Conservation (phyloP, 2,329 filamentous ascomycete genomes). For the Paracamarosporium sp. region DNA sequence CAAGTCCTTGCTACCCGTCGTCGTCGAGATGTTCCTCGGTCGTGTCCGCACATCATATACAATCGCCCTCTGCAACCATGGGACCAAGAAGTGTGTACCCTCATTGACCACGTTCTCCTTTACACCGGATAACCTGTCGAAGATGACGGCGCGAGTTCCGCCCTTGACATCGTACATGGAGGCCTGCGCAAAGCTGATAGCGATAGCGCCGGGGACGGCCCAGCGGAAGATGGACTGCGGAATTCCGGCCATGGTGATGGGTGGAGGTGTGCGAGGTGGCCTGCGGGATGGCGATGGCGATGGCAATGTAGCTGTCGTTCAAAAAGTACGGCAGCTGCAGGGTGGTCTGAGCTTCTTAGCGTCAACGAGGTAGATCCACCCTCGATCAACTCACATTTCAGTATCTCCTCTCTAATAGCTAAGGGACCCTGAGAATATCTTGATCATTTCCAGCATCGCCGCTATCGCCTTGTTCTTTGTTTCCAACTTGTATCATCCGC, state of each 20-base stretch:
- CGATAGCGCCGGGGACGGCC: conserved; percentile 77
- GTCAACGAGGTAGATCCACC: background rate
- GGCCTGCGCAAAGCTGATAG: conserved; percentile 71
- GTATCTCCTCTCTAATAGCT: too few species aligned
- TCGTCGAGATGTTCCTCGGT: conserved; percentile 96
- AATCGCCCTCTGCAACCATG: conserved; percentile 94
- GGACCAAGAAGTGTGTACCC: conserved; percentile 94
- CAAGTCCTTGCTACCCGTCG: conserved; percentile 97
- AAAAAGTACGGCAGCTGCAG: conserved; percentile 9
- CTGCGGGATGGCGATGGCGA: conserved; percentile 9
- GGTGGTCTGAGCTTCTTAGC: background rate
- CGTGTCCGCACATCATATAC: conserved; percentile 97
- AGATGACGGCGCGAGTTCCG: conserved; percentile 94
- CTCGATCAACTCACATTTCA: too few species aligned
- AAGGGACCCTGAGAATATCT: too few species aligned
- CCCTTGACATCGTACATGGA: conserved; percentile 98
- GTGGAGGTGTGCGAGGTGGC: conserved; percentile 1
- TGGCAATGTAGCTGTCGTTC: conserved; percentile 8
- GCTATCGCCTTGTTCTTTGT: too few species aligned
- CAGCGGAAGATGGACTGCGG: conserved; percentile 50
- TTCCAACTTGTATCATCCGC: too few species aligned
- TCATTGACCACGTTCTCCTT: conserved; percentile 93
- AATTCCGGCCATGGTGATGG: conserved; percentile 36
- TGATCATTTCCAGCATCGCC: too few species aligned
- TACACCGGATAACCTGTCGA: conserved; percentile 90